phyloP scores from a whole-genome alignment of 1,284 basidiomycete genomes.

The Ganoderma multipileum region DNA sequence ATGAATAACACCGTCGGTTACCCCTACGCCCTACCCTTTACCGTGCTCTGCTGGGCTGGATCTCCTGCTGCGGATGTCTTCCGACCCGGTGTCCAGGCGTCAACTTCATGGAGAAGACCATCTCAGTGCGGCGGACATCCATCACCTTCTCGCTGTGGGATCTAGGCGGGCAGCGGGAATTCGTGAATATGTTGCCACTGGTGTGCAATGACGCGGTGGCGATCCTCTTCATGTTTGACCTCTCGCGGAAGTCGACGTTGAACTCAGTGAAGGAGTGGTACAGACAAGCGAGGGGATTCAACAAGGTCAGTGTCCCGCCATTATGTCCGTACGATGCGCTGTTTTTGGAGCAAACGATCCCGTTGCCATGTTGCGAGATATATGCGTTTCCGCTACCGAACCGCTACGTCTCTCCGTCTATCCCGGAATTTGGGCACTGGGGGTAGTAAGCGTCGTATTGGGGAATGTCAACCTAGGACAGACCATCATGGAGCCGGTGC shows the following conservation, averaged over 20 bases:
- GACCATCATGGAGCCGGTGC: not conserved
- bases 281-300: constrained; percentile 96
- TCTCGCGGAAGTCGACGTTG: constrained; percentile 94
- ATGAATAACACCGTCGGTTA: not conserved
- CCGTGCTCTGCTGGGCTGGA: not conserved
- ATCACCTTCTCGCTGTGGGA: constrained; percentile 99
- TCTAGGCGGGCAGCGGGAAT: constrained; percentile 96
- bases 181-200: constrained; percentile 98
- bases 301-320: constrained; percentile 73
- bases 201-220: constrained; percentile 99
- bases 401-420: not conserved
- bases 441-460: not conserved
- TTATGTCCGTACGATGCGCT: not conserved
- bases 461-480: not conserved
- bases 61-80: not conserved
- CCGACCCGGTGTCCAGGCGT: constrained; percentile 66
- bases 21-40: no score
- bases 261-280: constrained; percentile 99
- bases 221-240: constrained; percentile 99
- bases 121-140: constrained; percentile 95
- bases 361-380: not conserved
- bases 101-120: constrained; percentile 99
- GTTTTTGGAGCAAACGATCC: not conserved
- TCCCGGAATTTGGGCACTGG: not conserved
- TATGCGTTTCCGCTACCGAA: not conserved